Conservation (phyloP, 1,139 yeast genomes). For the Magnusiomyces sp. region DNA sequence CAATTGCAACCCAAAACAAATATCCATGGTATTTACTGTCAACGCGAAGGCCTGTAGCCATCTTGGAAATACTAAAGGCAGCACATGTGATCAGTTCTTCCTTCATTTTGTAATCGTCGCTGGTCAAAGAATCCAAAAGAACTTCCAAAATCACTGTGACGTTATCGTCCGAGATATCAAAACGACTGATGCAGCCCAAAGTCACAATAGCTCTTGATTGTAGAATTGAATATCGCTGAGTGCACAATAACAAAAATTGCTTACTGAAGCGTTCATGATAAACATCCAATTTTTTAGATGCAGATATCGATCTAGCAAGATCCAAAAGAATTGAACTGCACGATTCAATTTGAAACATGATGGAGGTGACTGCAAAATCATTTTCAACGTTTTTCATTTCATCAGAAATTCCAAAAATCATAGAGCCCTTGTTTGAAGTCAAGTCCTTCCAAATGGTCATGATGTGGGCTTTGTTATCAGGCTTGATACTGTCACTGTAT, state of each 20-base stretch:
- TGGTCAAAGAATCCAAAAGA: constrained; percentile 24
- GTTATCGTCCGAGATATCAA: constrained; percentile 54
- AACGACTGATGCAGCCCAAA: constrained; percentile 59
- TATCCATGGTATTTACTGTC: constrained; percentile 47
- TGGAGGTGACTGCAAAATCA: constrained; percentile 42
- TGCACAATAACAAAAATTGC: constrained; percentile 58
- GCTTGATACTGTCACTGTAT: constrained; percentile 2
- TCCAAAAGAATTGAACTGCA: constrained; percentile 55
- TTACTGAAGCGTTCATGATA: constrained; percentile 60
- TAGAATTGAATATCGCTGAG: constrained; percentile 46
- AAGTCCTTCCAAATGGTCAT: constrained; percentile 45
- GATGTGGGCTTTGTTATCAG: constrained; percentile 7
- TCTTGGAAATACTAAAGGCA: constrained; percentile 41
- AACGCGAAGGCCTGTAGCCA: constrained; percentile 54
- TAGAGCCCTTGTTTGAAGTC: constrained; percentile 63
- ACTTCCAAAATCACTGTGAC: constrained; percentile 40
- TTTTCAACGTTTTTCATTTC: constrained; percentile 41
- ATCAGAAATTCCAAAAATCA: constrained; percentile 72
- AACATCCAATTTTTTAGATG: constrained; percentile 36
- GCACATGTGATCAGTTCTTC: constrained; percentile 31
- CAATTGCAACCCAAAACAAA: constrained; percentile 59
- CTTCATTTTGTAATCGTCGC: constrained; percentile 30
- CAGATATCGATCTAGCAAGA: constrained; percentile 48
- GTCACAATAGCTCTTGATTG: constrained; percentile 68
- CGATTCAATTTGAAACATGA: constrained; percentile 50